Evolutionary conservation across 2,329 filamentous ascomycete species (phyloP), one percentile per base, ranked within the genome.

Genomic region (Whalleya microplaca): DNA sequence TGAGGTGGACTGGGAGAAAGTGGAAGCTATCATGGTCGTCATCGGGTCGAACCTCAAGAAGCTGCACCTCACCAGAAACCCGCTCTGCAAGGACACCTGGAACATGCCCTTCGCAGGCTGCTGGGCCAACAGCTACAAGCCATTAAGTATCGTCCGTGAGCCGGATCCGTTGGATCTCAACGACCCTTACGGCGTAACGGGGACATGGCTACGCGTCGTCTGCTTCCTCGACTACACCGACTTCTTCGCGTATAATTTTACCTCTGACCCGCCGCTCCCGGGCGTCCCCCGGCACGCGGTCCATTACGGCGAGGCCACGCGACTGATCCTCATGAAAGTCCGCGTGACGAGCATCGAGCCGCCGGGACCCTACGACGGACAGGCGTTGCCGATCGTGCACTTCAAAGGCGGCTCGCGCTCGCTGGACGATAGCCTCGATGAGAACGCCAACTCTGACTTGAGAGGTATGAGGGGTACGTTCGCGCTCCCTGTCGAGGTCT

Each of bases 1-100:
- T 50, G 72, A 73, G 4, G 86, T 91, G 0, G 89, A 94, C 71
- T 94, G 90, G 90, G 89, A 93, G 72, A 91, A 90, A 74, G 75
- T 92, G 10, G 90, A 93, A 72, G 86, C 88, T 8, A 83, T 92
- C 51, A 84, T 92, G 78, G 76, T 92, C 2, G 84, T 88, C 2
- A 72, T 93, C 2, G 82, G 82, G 2, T 79, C 82, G 67, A 92
- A 91, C 67, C 77, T 89, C 49, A 72, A 75, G 41, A 68, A 72
- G 9, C 81, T 83, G 62, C 73, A 76, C 12, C 69, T 80, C 9
- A 72, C 77, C 37, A 66, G 67, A 7, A 75, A 76, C 18, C 74
- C 76, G 2, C 72, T 82, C 2, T 81, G 85, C 55, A 73, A 72
- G 12, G 73, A 78, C 21, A 73, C 83, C n/a, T 87, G 84, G 82